A percentile compares a stretch with the other conserved stretches of the same genome.
Evolutionary conservation across 23 red algal genomes (phyloP).

Genomic region (Gracilaria gracilis): DNA sequence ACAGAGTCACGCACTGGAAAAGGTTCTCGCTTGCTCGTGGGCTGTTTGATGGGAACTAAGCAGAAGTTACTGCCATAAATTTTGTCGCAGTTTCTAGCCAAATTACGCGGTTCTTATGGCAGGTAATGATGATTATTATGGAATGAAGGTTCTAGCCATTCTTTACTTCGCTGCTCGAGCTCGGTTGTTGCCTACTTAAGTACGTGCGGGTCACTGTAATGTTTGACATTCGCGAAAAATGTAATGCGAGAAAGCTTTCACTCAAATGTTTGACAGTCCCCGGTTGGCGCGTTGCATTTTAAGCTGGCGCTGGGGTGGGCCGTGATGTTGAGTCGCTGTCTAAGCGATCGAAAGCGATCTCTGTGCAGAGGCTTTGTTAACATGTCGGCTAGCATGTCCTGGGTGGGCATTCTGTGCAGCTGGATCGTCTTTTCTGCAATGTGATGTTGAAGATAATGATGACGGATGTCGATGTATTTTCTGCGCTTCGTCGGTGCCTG

Average conservation of each 20-base stretch:
- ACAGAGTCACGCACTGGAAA: no score
- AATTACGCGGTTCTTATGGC: no score
- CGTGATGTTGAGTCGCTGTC: neutral
- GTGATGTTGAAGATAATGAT: conserved; percentile 11
- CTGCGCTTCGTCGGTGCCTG: conserved; percentile 12
- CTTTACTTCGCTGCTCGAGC: no score
- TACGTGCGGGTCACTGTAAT: no score
- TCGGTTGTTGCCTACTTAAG: no score
- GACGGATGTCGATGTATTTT: conserved; percentile 28
- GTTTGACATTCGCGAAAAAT: conserved; percentile 2
- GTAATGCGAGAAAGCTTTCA: neutral
- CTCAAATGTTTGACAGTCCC: conserved; percentile 43
- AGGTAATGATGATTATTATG: no score
- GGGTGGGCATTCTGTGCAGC: neutral
- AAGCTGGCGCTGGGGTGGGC: neutral
- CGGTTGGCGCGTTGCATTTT: neutral
- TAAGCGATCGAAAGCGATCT: neutral
- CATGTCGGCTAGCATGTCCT: neutral
- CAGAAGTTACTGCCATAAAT: no score
- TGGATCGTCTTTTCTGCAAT: neutral
- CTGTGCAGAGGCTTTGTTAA: conserved; percentile 22
- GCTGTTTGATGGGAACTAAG: no score
- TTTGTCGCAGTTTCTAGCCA: no score
- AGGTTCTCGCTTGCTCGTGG: no score
- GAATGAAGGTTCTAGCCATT: no score